phyloP scores from a whole-genome alignment of 306 rosid species.

The Pachyrhizus erosus region DNA sequence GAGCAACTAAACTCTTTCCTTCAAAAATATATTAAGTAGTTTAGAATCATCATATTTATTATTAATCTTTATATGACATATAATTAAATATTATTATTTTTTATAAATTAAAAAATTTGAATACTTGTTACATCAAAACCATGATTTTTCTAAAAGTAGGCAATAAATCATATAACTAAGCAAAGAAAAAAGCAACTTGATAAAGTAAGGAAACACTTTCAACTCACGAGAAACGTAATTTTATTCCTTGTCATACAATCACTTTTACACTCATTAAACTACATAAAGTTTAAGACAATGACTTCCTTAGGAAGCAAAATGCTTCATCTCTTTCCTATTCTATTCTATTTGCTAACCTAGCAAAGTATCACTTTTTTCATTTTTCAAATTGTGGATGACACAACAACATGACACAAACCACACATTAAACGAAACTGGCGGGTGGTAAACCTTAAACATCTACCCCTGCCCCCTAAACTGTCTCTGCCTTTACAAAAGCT shows the following conservation, averaged over 20 bases:
- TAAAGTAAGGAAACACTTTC: not conserved
- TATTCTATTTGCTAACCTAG: not conserved
- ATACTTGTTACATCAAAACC: no score
- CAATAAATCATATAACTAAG: no score
- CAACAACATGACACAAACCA: not conserved
- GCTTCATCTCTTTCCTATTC: not conserved
- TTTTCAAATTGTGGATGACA: not conserved
- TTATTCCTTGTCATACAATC: slow-evolving; percentile 17
- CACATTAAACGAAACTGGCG: slow-evolving; percentile 43
- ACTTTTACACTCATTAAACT: not conserved
- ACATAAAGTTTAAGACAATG: slow-evolving; percentile 7
- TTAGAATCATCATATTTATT: no score
- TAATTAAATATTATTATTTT: no score
- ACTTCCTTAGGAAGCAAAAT: slow-evolving; percentile 23
- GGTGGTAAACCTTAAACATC: slow-evolving; percentile 54
- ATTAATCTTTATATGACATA: no score
- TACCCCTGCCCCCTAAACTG: slow-evolving; percentile 56
- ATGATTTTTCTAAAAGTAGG: no score
- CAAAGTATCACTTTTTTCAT: not conserved
- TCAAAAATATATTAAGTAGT: no score
- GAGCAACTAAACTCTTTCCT: no score
- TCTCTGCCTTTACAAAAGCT: slow-evolving; percentile 43
- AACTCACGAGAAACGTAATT: not conserved
- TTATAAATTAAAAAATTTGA: no score
- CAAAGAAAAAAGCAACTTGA: not conserved